Evolutionary conservation across 352 stramenopile genomes (phyloP).

Genomic region (Globisporangium canariense): DNA sequence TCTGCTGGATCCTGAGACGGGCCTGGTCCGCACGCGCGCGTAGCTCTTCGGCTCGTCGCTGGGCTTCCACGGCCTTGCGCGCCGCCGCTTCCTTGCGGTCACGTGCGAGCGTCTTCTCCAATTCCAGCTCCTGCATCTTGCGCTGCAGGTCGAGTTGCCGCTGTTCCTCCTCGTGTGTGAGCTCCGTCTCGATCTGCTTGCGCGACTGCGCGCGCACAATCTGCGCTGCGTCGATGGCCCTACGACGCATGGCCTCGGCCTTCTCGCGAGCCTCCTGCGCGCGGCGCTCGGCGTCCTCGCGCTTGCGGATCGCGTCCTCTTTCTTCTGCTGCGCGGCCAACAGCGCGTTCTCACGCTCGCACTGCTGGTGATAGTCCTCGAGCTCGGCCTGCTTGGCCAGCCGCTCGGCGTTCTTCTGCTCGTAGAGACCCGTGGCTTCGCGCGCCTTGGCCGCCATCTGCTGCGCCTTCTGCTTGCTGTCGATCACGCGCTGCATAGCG

Average conservation of each 20-base stretch:
- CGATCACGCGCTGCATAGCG: constrained; percentile 73
- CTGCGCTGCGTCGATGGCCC: constrained; percentile 62
- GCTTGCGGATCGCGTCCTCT: constrained; percentile 57
- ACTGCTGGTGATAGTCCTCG: constrained; percentile 37
- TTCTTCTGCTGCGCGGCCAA: constrained; percentile 50
- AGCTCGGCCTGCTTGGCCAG: constrained; percentile 49
- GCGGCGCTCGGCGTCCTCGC: constrained; percentile 64
- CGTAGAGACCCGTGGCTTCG: constrained; percentile 52
- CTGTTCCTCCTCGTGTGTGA: constrained; percentile 55
- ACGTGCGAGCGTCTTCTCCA: constrained; percentile 39
- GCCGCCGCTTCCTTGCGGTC: constrained; percentile 42
- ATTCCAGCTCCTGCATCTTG: constrained; percentile 48
- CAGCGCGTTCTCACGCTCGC: constrained; percentile 41
- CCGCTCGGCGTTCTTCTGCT: constrained; percentile 54
- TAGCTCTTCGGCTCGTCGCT: constrained; percentile 53
- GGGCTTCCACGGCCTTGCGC: constrained; percentile 50
- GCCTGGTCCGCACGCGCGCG: constrained; percentile 50
- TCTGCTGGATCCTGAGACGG: constrained; percentile 25
- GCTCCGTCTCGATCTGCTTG: constrained; percentile 59
- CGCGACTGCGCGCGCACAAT: constrained; percentile 64
- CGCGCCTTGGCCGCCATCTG: constrained; percentile 63
- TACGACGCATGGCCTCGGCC: constrained; percentile 57
- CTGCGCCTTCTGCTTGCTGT: constrained; percentile 59
- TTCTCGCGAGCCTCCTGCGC: constrained; percentile 52
- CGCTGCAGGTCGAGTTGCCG: constrained; percentile 38